Conservation (phyloP, 164 flowering plant species). For the Cinnamomum micranthum region DNA sequence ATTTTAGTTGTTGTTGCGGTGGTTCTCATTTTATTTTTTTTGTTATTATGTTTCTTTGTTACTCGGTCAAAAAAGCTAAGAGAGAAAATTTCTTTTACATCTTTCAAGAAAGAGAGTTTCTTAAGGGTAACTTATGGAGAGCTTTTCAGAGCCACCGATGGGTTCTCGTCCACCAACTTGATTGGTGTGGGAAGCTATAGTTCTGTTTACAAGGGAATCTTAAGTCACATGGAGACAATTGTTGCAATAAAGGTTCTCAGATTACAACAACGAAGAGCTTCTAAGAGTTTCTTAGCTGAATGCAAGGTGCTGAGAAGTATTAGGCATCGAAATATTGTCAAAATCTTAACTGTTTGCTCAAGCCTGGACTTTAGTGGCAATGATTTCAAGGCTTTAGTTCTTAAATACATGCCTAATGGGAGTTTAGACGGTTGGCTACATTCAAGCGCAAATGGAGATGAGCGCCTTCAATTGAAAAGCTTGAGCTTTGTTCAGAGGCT, state of each 20-base stretch:
- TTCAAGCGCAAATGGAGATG: background rate
- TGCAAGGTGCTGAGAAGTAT: background rate
- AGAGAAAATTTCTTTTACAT: background rate
- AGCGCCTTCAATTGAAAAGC: background rate
- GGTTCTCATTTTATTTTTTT: too few species aligned
- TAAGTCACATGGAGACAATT: background rate
- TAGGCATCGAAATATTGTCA: background rate
- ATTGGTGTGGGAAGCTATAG: background rate
- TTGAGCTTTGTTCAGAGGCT: constrained; percentile 4
- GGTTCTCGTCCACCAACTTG: background rate
- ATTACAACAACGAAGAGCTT: background rate
- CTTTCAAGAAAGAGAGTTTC: background rate
- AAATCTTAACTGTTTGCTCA: background rate
- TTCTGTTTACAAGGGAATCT: background rate
- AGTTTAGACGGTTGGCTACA: constrained; percentile 4
- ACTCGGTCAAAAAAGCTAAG: background rate
- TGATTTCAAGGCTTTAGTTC: constrained; percentile 9
- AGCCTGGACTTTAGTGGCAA: background rate
- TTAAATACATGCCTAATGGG: constrained; percentile 6
- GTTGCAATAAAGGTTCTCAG: background rate
- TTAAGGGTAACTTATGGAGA: background rate
- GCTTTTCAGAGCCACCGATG: background rate
- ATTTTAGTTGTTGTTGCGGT: background rate
- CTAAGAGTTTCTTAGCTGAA: background rate
- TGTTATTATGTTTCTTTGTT: background rate